A percentile compares a stretch with the other conserved stretches of the same genome.
phyloP scores from a whole-genome alignment of 306 rosid genomes.

The Neltuma alba region DNA sequence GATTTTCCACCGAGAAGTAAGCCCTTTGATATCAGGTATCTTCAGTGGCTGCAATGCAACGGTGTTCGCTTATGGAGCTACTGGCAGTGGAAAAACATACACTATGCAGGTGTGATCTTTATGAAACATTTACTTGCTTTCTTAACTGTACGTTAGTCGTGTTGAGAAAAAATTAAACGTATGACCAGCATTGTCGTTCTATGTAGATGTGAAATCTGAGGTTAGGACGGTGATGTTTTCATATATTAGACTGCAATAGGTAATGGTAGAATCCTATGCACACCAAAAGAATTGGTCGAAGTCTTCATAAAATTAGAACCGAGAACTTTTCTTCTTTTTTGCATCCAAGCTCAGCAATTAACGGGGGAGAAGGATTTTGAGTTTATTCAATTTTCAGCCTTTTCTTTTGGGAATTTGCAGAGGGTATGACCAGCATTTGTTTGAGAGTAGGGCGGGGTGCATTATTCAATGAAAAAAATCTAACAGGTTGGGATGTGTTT shows the following conservation, averaged over 20 bases:
- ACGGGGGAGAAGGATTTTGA: background rate
- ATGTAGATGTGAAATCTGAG: slow-evolving; percentile 11
- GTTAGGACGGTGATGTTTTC: background rate
- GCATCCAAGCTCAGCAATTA: background rate
- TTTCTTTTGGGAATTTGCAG: background rate
- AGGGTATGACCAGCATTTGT: background rate
- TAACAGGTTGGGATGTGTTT: background rate
- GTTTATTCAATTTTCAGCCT: background rate
- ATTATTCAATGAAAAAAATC: background rate
- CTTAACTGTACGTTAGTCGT: background rate
- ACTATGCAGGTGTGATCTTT: slow-evolving; percentile 82
- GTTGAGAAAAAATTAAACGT: background rate
- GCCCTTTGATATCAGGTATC: slow-evolving; percentile 71
- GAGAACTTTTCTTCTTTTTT: background rate
- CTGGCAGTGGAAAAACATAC: slow-evolving; percentile 94
- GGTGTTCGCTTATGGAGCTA: slow-evolving; percentile 95
- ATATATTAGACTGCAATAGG: background rate
- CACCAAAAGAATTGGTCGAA: background rate
- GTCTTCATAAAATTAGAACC: background rate
- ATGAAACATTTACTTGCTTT: slow-evolving; percentile 4
- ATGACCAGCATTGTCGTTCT: background rate
- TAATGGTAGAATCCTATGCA: background rate
- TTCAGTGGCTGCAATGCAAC: slow-evolving; percentile 80
- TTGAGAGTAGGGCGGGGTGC: background rate
- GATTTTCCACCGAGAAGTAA: slow-evolving; percentile 75